A percentile compares a stretch with the other conserved stretches of the same genome.
phyloP scores from a whole-genome alignment of 345 rosid species.

The Gossypium thurberi region DNA sequence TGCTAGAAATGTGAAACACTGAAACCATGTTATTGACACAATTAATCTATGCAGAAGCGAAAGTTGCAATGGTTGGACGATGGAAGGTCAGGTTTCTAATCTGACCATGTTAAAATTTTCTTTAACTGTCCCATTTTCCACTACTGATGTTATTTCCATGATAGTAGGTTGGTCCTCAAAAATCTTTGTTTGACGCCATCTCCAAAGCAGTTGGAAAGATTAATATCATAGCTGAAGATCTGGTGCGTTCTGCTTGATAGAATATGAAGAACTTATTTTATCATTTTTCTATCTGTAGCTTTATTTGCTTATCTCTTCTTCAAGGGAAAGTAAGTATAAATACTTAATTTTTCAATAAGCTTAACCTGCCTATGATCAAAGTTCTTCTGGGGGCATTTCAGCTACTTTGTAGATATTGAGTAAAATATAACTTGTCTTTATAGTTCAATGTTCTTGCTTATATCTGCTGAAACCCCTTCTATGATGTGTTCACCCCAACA shows the following conservation, averaged over 20 bases:
- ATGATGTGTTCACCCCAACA: background rate
- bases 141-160: constrained; percentile 30
- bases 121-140: constrained; percentile 15
- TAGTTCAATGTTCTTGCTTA: constrained; percentile 3
- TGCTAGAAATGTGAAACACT: constrained; percentile 7
- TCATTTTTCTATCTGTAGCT: background rate
- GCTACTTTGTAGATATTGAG: background rate
- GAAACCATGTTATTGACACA: background rate
- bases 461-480: background rate
- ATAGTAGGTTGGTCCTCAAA: constrained; percentile 93
- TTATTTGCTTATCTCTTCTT: background rate
- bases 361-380: background rate
- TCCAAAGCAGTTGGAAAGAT: constrained; percentile 59
- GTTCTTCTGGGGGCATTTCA: background rate
- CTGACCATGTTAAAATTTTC: constrained; percentile 14
- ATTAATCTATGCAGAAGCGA: constrained; percentile 63
- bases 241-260: constrained; percentile 48
- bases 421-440: background rate
- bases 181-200: constrained; percentile 76
- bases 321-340: background rate
- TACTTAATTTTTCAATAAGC: background rate
- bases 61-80: constrained; percentile 68
- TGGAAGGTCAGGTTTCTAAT: constrained; percentile 62
- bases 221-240: constrained; percentile 84
- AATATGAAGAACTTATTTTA: constrained; percentile 2